phyloP scores from a whole-genome alignment of 1,284 basidiomycete genomes.

The Testicularia cyperi region DNA sequence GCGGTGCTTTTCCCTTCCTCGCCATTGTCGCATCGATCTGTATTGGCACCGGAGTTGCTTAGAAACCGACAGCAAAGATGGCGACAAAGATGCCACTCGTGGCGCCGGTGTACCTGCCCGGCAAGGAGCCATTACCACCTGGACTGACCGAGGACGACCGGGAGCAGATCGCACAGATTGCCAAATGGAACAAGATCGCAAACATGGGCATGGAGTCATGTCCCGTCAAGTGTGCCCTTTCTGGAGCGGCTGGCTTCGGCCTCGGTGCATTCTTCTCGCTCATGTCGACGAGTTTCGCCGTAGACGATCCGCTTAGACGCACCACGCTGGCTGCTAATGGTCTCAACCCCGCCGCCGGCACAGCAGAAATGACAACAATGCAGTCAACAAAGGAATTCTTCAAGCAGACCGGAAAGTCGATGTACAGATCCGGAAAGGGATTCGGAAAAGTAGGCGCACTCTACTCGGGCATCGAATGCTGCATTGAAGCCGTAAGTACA shows the following conservation, averaged over 20 bases:
- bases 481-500: slow-evolving; percentile 82
- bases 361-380: slow-evolving; percentile 37
- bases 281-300: slow-evolving; percentile 91
- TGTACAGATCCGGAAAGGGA: slow-evolving; percentile 86
- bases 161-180: slow-evolving; percentile 68
- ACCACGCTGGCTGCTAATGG: slow-evolving; percentile 41
- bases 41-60: too few relatives aligned
- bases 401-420: slow-evolving; percentile 89
- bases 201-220: slow-evolving; percentile 78
- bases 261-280: slow-evolving; percentile 94
- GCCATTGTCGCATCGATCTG: too few relatives aligned
- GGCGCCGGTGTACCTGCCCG: slow-evolving; percentile 57
- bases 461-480: slow-evolving; percentile 91
- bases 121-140: slow-evolving; percentile 69
- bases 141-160: slow-evolving; percentile 80
- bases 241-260: slow-evolving; percentile 77
- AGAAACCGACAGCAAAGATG: too few relatives aligned
- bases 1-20: too few relatives aligned
- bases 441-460: slow-evolving; percentile 93
- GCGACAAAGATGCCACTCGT: slow-evolving; percentile 12
- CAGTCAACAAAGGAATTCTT: slow-evolving; percentile 85
- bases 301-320: slow-evolving; percentile 75
- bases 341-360: neutral
- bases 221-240: slow-evolving; percentile 74
- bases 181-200: slow-evolving; percentile 75